Evolutionary conservation across 2,329 filamentous ascomycete species (phyloP), one percentile per base, ranked within the genome.

Genomic region (Byssochlamys sp.): DNA sequence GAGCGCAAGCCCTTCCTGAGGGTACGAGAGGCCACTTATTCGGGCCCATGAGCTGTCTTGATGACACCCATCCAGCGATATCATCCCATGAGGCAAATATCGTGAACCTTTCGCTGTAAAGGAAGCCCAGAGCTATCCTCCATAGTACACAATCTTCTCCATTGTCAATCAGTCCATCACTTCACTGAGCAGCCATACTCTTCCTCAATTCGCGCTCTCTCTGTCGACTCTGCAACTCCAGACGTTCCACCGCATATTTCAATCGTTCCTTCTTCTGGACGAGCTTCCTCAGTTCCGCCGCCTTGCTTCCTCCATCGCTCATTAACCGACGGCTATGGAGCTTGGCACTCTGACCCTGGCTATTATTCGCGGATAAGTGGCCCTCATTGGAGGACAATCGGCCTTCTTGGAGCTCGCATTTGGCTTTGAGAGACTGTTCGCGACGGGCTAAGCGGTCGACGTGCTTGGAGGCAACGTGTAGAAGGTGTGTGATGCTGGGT

Each of bases 211-310:
- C 85, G 64, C 86, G 80, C 72, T 89, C 82, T 69, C 81, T 76
- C 74, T 96, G 91, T 65, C 85, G 80, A n/a, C 90, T 88, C 76
- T 96, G 90, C 66, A 96, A 70, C 77, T 94, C 89, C 62, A 96
- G 73, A 60, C 91, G 81, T 69, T 94, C 90, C 19, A 96, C 89
- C 28, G 89, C 87, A 76, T 95, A 96, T 70, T 89, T 86, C 65
- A 96, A 75, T 54, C 90, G 84, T 73, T 95, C 90, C 73, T 90
- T 92, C 74, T 90, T 87, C 77, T 91, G 89, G 58, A 84, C 79
- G 57, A 94, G 73, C 61, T 88, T 86, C 65, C 84, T 84, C 60
- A 90, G 77, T 66, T 82, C 83, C 58, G 81, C 78, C 57, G 83
- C 79, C 67, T 82, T 75, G 55, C 73, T 72, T 35, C 71, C 67